phyloP scores from a whole-genome alignment of 208 protist genomes.

The Leishmania mexicana region DNA sequence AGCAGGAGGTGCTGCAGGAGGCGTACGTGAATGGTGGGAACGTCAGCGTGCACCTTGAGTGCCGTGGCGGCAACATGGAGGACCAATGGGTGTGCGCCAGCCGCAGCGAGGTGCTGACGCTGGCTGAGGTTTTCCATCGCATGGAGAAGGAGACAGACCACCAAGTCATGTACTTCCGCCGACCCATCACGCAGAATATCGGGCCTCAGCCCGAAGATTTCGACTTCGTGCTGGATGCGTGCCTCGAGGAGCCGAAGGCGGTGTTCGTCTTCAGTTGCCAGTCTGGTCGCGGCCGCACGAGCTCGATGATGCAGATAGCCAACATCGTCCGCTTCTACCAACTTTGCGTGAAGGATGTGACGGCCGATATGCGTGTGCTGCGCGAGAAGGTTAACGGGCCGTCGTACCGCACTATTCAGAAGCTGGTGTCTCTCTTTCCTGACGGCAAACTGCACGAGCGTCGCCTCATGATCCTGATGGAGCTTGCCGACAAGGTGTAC shows the following conservation, averaged over 20 bases:
- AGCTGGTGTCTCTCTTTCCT: conserved; percentile 87
- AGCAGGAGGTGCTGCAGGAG: conserved; percentile 85
- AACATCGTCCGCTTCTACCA: conserved; percentile 92
- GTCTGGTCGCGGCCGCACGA: conserved; percentile 78
- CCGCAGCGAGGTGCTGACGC: conserved; percentile 55
- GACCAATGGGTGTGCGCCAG: conserved; percentile 89
- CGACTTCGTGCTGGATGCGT: conserved; percentile 84
- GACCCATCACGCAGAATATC: conserved; percentile 82
- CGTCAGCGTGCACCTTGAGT: conserved; percentile 78
- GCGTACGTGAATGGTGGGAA: conserved; percentile 84
- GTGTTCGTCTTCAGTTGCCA: conserved; percentile 91
- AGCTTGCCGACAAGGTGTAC: conserved; percentile 87
- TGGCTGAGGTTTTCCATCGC: conserved; percentile 65
- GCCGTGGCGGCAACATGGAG: conserved; percentile 66
- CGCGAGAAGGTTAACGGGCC: conserved; percentile 44
- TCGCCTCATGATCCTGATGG: conserved; percentile 77
- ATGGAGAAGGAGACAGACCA: conserved; percentile 36
- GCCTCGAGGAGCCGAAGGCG: conserved; percentile 72
- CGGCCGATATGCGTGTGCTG: conserved; percentile 70
- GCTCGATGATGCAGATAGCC: conserved; percentile 86
- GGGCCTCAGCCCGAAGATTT: conserved; percentile 83
- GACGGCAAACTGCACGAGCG: conserved; percentile 88
- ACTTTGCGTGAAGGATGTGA: conserved; percentile 72
- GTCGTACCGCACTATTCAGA: conserved; percentile 84
- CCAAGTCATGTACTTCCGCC: conserved; percentile 73